Evolutionary conservation across 129 eudicot genomes (phyloP).

Genomic region (Helianthus annuus): HanXRQr2.0-SUNRISE NC_035438.2:71529-72028

Average conservation of each 20-base stretch:
- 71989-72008: neutral
- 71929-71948: slow-evolving; percentile 93
- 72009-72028: slow-evolving; percentile 44
- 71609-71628: slow-evolving; percentile 80
- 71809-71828: slow-evolving; percentile 99
- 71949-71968: slow-evolving; percentile 69
- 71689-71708: slow-evolving; percentile 64
- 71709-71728: neutral
- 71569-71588: slow-evolving; percentile 93
- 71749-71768: neutral
- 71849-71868: slow-evolving; percentile 99
- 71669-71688: slow-evolving; percentile 98
- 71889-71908: slow-evolving; percentile 97
- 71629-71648: slow-evolving; percentile 87
- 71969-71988: neutral
- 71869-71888: slow-evolving; percentile 98
- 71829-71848: slow-evolving; percentile 91
- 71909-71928: slow-evolving; percentile 73
- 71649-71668: slow-evolving; percentile 99
- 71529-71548: slow-evolving; percentile 54
- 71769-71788: neutral
- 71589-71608: slow-evolving; percentile 71
- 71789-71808: slow-evolving; percentile 90
- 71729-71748: neutral
- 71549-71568: slow-evolving; percentile 95